Evolutionary conservation across 805 yeast species (phyloP).

Genomic region (Monosporozyma solicola): DNA sequence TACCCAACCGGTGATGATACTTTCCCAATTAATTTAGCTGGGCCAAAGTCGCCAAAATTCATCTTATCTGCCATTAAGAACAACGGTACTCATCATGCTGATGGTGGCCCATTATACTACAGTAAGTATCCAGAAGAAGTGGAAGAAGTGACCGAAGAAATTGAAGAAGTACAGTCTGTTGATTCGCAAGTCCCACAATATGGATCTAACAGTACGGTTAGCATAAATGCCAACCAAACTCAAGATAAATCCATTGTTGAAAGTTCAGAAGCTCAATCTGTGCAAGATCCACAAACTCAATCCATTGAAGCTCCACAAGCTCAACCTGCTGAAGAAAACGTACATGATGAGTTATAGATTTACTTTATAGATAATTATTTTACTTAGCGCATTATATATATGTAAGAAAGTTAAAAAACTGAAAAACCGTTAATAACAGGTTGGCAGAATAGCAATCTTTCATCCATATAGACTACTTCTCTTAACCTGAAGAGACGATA

Average conservation of each 20-base stretch:
- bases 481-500: too few relatives aligned
- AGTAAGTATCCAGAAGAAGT: conserved; percentile 6
- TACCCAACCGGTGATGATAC: conserved; percentile 64
- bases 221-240: background rate
- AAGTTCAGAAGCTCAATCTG: background rate
- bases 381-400: background rate
- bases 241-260: background rate
- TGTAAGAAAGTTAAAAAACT: background rate
- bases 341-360: conserved; percentile 8
- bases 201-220: background rate
- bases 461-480: too few relatives aligned
- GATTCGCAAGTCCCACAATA: background rate
- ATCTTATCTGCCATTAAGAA: conserved; percentile 64
- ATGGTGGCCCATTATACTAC: conserved; percentile 31
- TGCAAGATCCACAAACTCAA: too few relatives aligned
- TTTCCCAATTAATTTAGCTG: conserved; percentile 53
- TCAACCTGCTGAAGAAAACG: background rate
- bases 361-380: background rate
- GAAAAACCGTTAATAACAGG: too few relatives aligned
- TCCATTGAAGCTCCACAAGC: too few relatives aligned
- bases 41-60: conserved; percentile 64
- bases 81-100: conserved; percentile 55
- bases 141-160: conserved; percentile 9
- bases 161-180: background rate
- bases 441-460: too few relatives aligned